Base-by-base conservation (phyloP, 2,329 filamentous ascomycete genomes). In the Tolypocladium endophyticum region DNA sequence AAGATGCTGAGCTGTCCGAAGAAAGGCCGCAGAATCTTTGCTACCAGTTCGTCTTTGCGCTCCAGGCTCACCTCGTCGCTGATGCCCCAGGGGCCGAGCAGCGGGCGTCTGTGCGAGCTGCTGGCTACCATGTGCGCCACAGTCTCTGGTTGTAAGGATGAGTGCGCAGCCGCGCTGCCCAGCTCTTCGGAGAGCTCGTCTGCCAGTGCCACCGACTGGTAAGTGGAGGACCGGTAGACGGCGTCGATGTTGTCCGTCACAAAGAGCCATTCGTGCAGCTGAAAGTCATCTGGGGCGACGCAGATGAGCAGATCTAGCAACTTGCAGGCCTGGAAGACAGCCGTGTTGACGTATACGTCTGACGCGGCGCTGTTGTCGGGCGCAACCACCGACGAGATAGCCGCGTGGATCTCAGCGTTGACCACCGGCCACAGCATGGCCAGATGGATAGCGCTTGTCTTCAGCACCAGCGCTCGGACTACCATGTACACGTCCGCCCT, bases 251-350 rank as follows among this genome's bases (percentile, higher is more conserved):
- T 97, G 73, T 99, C 94, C 1, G 92, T 96, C 59, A 99, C 87
- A 72, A 96, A 99, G 4, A 97, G 84, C 94, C 94, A 99, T 77
- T 97, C 91, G 68, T 96, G 88, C n/a, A 97, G 83, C 73, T 97
- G 94, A 74, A 97, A 99, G 71, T 99, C 94, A 66, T 99, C 94
- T 0, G 92, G 93, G 5, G 89, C 88, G 9, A 92, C 80, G 52
- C 91, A 87, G 18, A 97, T 82, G n/a, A 99, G 79, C 25, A 92
- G 79, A 69, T 99, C 94, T 4, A 99, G 81, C 3, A 99, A 81
- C 71, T 97, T 99, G 76, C 92, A 97, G 0, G 92, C 92, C 72
- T 99, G 93, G 3, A 99, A 77, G 20, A 97, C 78, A 2, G 89
- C 86, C 2, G 85, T 77, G 64, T 90, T 88, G 68, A 84, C 90